Percentiles rank a stretch among this genome's conserved stretches.
Conservation (phyloP, 305 asterid species). For the Solanum hybrid region DNA sequence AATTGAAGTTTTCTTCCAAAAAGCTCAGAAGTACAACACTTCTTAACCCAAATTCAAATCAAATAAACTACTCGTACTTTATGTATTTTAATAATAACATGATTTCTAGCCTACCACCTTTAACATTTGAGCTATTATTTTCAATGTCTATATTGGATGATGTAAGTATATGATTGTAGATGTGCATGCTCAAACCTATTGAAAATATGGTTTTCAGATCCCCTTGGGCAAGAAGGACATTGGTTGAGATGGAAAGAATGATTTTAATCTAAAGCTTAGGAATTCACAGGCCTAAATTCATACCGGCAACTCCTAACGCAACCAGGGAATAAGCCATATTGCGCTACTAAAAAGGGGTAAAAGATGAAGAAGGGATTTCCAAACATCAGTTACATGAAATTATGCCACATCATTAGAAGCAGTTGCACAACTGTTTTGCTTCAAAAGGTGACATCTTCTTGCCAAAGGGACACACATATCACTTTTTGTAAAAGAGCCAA, state of each 20-base stretch:
- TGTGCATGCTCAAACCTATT: background rate
- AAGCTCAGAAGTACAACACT: background rate
- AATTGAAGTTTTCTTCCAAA: background rate
- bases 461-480: background rate
- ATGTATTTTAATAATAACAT: background rate
- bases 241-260: background rate
- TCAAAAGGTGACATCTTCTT: background rate
- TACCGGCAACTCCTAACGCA: background rate
- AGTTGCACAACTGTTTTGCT: background rate
- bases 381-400: background rate
- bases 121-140: background rate
- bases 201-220: background rate
- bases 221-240: background rate
- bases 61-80: background rate
- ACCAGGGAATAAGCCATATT: background rate
- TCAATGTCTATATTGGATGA: background rate
- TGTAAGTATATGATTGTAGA: background rate
- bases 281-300: background rate
- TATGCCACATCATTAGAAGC: background rate
- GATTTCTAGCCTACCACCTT: background rate
- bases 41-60: background rate
- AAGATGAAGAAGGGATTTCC: background rate
- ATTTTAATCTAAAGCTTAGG: background rate
- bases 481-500: background rate
- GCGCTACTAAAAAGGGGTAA: background rate